Base-by-base conservation (phyloP, 352 stramenopile genomes). In the Globisporangium paroecandrum region DNA sequence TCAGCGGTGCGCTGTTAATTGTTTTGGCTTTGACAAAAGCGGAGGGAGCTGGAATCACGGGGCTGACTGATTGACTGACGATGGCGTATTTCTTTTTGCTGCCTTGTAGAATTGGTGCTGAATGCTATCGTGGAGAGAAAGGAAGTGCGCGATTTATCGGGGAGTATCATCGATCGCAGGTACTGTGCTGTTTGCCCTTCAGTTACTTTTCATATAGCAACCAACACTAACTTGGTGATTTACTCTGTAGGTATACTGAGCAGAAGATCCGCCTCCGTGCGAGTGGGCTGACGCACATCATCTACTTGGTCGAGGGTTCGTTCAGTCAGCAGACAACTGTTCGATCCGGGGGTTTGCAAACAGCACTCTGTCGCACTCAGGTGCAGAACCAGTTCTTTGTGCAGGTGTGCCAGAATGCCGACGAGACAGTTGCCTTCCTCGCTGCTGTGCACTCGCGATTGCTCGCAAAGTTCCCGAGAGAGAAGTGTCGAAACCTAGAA, bases 41-140 rank as follows among this genome's bases (percentile, higher is more conserved):
- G 13, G 36, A 27, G 47, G n/a, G 8, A 49, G 29, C 13, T 20
- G 15, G 15, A 9, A 49, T 34, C 22, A 22, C 36, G 13, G 32
- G 36, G 7, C 8, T 20, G 2, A 20, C 34, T 47, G 36, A 12
- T 18, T 20, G 2, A 20, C 25, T 57, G 18, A 51, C 15, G 25
- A 12, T 7, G 34, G 41, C 10, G 22, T 46, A 22, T 36, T 3
- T 36, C 13, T 29, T 47, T 29, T 1, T 29, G 32, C 8, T 59
- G 27, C 10, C 7, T 60, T 32, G 46, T 65, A 81, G 71, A 95
- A 62, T 90, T 93, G 43, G 81, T 95, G 65, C 65, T 95, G 15
- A 93, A 93, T 62, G 84, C 89, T 29, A 90, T 95, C 25, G 84
- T 95, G 0, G 88, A 95, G 68, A 82, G 88, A 24, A 95, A 95